These are phyloP conservation scores for Penicillium silybi DNA, from an alignment of 495 filamentous ascomycete species.

Conservation along the genomic window DNA sequence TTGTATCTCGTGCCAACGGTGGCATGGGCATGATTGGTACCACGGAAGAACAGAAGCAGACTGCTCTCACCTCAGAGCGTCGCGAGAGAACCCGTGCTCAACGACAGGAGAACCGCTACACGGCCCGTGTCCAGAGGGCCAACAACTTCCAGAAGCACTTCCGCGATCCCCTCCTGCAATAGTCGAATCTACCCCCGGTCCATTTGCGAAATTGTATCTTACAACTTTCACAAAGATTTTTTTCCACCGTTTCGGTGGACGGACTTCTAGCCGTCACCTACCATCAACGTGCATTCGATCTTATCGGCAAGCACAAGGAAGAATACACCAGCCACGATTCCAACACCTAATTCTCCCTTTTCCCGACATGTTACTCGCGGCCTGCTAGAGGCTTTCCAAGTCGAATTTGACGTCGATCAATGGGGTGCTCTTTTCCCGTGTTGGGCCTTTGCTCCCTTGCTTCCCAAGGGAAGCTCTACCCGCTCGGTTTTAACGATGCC, in stretches of 20 bases:
- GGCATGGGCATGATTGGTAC: constrained; percentile 74
- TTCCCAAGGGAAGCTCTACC: not conserved
- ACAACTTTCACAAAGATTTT: not conserved
- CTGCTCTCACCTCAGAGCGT: constrained; percentile 60
- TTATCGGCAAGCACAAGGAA: not conserved
- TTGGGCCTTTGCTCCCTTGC: not conserved
- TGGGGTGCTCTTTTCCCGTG: not conserved
- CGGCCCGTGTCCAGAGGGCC: constrained; percentile 60
- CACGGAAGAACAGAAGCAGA: constrained; percentile 62
- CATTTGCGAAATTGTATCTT: not conserved
- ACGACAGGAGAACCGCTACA: constrained; percentile 53
- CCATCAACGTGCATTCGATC: not conserved
- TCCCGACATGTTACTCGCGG: not conserved
- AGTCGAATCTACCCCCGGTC: constrained; percentile 11
- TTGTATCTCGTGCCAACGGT: constrained; percentile 64
- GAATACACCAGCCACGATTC: not conserved
- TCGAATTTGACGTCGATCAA: not conserved
- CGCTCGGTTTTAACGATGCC: not conserved
- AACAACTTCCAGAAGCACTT: constrained; percentile 75
- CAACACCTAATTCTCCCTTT: not conserved
- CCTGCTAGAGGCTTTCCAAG: not conserved
- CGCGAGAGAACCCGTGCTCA: constrained; percentile 60
- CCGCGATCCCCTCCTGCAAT: constrained; percentile 52
- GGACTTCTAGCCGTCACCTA: not conserved
- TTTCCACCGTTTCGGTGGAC: not conserved